These are phyloP conservation scores for Aspergillus panamensis DNA, from an alignment of 495 filamentous ascomycete genomes.

Conservation along the genomic window DNA sequence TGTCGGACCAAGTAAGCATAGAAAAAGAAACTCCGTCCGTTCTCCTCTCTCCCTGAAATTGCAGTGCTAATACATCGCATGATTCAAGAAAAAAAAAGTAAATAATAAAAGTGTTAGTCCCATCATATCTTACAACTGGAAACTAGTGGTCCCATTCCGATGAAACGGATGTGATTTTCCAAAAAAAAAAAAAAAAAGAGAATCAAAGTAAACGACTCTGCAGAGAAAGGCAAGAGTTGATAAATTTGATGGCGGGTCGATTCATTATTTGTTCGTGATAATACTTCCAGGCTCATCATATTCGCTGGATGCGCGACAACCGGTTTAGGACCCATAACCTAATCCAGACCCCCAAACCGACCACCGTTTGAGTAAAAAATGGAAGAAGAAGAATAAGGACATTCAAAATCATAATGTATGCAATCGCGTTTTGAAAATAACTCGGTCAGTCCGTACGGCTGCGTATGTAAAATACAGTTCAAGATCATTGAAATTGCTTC, in stretches of 20 bases:
- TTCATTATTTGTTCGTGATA: slow-evolving; percentile 19
- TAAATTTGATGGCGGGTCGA: not conserved
- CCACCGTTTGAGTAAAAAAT: not conserved
- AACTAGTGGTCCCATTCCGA: not conserved
- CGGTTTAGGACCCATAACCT: not conserved
- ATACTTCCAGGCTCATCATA: slow-evolving; percentile 14
- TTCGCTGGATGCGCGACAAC: not conserved
- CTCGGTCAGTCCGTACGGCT: not conserved
- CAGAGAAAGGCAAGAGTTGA: not conserved
- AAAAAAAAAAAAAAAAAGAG: not conserved
- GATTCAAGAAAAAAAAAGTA: not conserved
- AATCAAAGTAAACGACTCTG: not conserved
- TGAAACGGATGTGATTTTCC: not conserved
- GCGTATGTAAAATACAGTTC: not conserved
- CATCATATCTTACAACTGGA: not conserved
- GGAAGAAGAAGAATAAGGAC: not conserved
- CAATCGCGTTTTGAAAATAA: not conserved
- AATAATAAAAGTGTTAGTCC: not conserved
- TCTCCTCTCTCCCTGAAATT: not conserved
- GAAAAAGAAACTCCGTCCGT: not conserved
- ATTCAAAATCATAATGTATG: not conserved
- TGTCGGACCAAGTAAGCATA: not conserved
- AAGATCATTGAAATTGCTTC: not conserved
- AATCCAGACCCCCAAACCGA: not conserved
- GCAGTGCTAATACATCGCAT: not conserved